phyloP scores from a whole-genome alignment of 2,329 filamentous ascomycete genomes.

The Apiospora arundinis region DNA sequence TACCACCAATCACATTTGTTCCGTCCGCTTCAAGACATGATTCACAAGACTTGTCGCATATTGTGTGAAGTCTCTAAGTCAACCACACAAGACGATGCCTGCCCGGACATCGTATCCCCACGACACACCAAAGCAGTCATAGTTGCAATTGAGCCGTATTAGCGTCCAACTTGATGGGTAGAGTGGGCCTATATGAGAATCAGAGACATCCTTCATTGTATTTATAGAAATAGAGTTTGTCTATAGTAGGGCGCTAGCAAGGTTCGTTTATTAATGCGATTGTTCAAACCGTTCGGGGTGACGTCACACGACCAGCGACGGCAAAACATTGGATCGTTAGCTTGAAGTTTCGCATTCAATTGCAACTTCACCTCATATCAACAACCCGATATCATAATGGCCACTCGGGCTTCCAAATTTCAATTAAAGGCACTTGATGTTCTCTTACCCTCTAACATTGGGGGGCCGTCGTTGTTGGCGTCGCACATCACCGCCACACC shows the following conservation, averaged over 20 bases:
- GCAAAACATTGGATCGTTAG: neutral
- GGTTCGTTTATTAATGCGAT: neutral
- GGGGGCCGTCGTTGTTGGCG: no score
- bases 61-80: no score
- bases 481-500: neutral
- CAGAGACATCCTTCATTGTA: neutral
- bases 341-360: no score
- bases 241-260: constrained; percentile 13
- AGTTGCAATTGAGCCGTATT: neutral
- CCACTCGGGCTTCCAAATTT: neutral
- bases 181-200: neutral
- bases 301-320: neutral
- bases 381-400: neutral
- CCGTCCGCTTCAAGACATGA: neutral
- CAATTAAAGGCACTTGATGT: neutral
- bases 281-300: neutral
- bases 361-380: neutral
- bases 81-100: no score
- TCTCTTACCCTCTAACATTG: neutral
- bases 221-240: neutral
- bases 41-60: no score
- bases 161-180: neutral
- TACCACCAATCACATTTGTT: neutral
- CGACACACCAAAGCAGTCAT: neutral
- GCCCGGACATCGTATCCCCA: no score